phyloP scores from a whole-genome alignment of 169 alveolate species.

The Cryptosporidium xiaoi region DNA sequence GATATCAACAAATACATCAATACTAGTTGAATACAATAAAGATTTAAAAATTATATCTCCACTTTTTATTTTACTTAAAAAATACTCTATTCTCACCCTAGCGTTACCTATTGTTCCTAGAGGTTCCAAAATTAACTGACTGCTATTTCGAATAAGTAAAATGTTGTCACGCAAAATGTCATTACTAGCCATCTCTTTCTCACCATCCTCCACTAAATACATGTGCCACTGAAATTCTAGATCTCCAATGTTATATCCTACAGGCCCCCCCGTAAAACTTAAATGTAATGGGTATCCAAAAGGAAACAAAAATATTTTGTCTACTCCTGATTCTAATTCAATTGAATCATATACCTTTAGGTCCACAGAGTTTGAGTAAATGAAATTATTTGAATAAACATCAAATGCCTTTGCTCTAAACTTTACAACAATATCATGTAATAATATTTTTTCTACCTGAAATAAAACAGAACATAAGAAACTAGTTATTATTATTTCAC shows the following conservation, averaged over 20 bases:
- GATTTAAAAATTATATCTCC: not conserved
- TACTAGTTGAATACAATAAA: constrained; percentile 16
- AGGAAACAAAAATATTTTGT: constrained; percentile 27
- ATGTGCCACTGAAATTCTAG: constrained; percentile 35
- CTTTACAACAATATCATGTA: constrained; percentile 4
- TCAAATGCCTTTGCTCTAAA: constrained; percentile 9
- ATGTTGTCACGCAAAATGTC: not conserved
- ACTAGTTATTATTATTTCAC: constrained; percentile 1
- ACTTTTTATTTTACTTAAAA: not conserved
- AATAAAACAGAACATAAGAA: not conserved
- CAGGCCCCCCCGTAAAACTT: constrained; percentile 51
- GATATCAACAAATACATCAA: constrained; percentile 42
- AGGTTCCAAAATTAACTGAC: constrained; percentile 37
- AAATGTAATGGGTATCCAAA: constrained; percentile 32
- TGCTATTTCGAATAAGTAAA: constrained; percentile 10
- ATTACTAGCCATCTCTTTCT: not conserved
- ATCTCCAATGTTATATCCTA: not conserved
- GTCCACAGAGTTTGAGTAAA: constrained; percentile 3
- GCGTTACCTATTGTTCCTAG: constrained; percentile 32
- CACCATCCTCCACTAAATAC: not conserved
- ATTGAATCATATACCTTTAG: constrained; percentile 41
- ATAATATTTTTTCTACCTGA: constrained; percentile 3
- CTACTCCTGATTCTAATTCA: constrained; percentile 30
- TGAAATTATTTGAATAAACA: not conserved
- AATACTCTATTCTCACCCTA: constrained; percentile 28